Evolutionary conservation across 768 basidiomycete genomes (phyloP), one percentile per base, ranked within the genome.

Genomic region (Podaxis pistillaris): DNA sequence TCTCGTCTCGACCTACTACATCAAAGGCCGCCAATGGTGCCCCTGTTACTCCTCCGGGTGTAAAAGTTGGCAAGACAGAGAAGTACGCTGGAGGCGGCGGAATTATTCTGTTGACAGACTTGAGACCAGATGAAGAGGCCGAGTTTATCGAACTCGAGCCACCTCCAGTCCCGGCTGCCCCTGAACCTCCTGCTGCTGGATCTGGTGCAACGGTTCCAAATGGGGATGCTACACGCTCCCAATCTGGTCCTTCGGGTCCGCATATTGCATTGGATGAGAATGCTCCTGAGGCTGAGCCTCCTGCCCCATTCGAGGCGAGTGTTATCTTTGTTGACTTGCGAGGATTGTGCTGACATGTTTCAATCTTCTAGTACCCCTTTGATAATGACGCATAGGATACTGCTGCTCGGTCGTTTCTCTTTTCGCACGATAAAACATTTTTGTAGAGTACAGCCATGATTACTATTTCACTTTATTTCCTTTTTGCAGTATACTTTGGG

Each of bases 301-400:
- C 94, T 70, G 83, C 82, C 68, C 73, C 90, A 26, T 96, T 96
- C 68, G 93, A 96, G 87, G 93, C 94, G 68, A 63, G 89, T 78
- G 53, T 13, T 46, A 46, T 62, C 54, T 50, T 19, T 19, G 17
- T 46, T 46, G 2, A 8, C 56, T 26, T 49, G 15, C 9, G 26
- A 56, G 30, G 49, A 46, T 28, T 47, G 24, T 54, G 44, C 61
- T 68, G 33, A 57, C 56, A 6, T 24, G 12, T 64, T 61, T 28
- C 62, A 76, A 30, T 44, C 56, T 56, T 65, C 58, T 66, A 93
- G 91, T 93, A 93, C 71, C 89, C 85, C 9, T 93, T 93, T 67
- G 88, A 87, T 67, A 76, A 85, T 71, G 88, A 89, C 69, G 79
- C 80, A 70, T 87, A 76, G 54, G 64, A 55, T 33, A 30, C 37